phyloP scores from a whole-genome alignment of 495 filamentous ascomycete genomes.

The Durotheca rogersii region DNA sequence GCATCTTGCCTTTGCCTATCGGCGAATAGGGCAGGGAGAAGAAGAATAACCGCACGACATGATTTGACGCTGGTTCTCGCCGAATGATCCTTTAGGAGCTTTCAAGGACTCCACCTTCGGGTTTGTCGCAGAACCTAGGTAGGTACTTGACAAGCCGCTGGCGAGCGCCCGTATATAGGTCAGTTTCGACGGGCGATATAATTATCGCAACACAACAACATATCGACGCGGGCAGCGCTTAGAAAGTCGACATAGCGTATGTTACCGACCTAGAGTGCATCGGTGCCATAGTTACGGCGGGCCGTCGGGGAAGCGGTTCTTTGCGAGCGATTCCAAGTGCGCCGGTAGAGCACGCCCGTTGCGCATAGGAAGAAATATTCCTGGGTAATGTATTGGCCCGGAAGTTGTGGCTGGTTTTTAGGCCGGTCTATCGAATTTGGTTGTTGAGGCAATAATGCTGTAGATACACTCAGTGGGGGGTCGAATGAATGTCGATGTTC shows the following conservation, averaged over 20 bases:
- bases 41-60: conserved; percentile 3
- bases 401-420: background rate
- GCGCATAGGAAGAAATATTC: background rate
- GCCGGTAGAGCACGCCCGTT: background rate
- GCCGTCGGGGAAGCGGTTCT: background rate
- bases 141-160: conserved; percentile 1
- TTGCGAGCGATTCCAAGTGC: background rate
- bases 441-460: background rate
- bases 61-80: conserved; percentile 6
- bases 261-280: background rate
- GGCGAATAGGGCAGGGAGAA: conserved; percentile 12
- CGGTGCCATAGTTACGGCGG: background rate
- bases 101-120: conserved; percentile 22
- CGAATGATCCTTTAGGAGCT: conserved; percentile 9
- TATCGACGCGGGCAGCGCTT: too few relatives aligned
- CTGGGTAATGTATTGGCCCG: background rate
- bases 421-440: background rate
- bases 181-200: background rate
- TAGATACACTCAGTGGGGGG: background rate
- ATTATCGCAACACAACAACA: background rate
- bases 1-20: conserved; percentile 1
- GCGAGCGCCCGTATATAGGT: background rate
- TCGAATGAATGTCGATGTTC: background rate
- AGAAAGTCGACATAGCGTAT: background rate
- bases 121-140: conserved; percentile 18